A percentile compares a stretch with the other conserved stretches of the same genome.
Conservation (phyloP, 441 rosid species). For the Rhodomyrtus psidioides region DNA sequence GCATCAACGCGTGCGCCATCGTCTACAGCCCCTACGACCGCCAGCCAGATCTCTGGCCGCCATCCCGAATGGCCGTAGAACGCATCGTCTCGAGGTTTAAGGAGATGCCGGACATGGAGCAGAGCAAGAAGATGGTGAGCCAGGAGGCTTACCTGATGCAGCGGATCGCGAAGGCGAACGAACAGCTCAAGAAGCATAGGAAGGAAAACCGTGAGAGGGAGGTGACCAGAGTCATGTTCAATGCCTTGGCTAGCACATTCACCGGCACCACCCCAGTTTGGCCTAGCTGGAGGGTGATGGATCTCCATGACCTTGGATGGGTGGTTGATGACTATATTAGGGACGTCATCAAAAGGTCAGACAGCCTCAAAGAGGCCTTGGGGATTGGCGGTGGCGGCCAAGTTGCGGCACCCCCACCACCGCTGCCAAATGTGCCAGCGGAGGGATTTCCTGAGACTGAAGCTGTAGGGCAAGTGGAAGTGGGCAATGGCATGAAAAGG, state of each 20-base stretch:
- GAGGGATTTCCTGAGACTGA: neutral
- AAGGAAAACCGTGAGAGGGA: constrained; percentile 41
- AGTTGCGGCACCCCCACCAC: neutral
- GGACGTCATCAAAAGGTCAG: constrained; percentile 6
- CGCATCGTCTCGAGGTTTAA: constrained; percentile 24
- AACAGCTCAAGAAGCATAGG: constrained; percentile 21
- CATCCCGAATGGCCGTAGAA: constrained; percentile 16
- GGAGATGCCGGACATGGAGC: constrained; percentile 32
- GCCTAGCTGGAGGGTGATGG: constrained; percentile 6
- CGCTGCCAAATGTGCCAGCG: neutral
- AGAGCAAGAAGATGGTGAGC: constrained; percentile 48
- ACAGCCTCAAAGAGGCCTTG: neutral
- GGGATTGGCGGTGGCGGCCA: neutral
- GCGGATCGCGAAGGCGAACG: constrained; percentile 24
- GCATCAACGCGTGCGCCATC: constrained; percentile 44
- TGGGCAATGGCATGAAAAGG: constrained; percentile 5
- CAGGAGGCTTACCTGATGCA: constrained; percentile 40
- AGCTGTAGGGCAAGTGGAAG: neutral
- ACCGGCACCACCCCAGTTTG: constrained; percentile 13
- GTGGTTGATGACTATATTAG: constrained; percentile 18
- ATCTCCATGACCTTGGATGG: constrained; percentile 32
- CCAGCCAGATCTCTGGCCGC: constrained; percentile 51
- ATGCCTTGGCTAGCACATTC: neutral
- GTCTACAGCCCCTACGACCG: constrained; percentile 30
- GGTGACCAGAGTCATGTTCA: constrained; percentile 30